These are phyloP conservation scores for Colletotrichum sojae DNA, from an alignment of 2,329 filamentous ascomycete species.

Conservation along the genomic window DNA sequence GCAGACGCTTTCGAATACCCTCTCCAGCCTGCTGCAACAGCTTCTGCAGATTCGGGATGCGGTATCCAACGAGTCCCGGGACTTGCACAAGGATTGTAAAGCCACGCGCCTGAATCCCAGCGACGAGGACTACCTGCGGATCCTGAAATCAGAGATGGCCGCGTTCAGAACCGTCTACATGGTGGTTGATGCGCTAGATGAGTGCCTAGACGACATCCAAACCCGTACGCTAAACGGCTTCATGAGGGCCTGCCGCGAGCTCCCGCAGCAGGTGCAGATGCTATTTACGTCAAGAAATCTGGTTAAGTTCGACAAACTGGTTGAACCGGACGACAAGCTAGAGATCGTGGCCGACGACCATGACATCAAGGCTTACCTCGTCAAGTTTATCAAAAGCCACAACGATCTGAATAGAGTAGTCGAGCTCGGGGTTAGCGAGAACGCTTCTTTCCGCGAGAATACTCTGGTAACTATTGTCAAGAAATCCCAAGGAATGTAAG, in stretches of 20 bases:
- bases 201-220: slow-evolving; percentile 14
- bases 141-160: slow-evolving; percentile 7
- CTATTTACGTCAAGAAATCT: slow-evolving; percentile 14
- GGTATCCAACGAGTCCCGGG: neutral
- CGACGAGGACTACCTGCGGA: slow-evolving; percentile 15
- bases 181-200: slow-evolving; percentile 24
- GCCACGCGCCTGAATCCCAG: neutral
- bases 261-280: slow-evolving; percentile 9
- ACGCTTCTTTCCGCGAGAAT: slow-evolving; percentile 1
- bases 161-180: neutral
- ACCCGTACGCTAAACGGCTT: slow-evolving; percentile 6
- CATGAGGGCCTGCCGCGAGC: neutral
- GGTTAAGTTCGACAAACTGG: neutral
- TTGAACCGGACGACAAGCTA: neutral
- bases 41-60: neutral
- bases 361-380: slow-evolving; percentile 16
- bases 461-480: neutral
- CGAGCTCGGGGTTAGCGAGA: neutral
- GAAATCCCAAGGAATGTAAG: slow-evolving; percentile 27
- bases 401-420: slow-evolving; percentile 1
- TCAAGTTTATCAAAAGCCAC: slow-evolving; percentile 3
- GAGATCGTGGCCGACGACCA: neutral
- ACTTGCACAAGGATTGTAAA: slow-evolving; percentile 10
- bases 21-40: neutral
- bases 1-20: neutral